Percentiles rank a stretch among this genome's conserved stretches.
Evolutionary conservation across 2,329 filamentous ascomycete species (phyloP).

Genomic region (Arthrobotrys pseudoclavata): DNA sequence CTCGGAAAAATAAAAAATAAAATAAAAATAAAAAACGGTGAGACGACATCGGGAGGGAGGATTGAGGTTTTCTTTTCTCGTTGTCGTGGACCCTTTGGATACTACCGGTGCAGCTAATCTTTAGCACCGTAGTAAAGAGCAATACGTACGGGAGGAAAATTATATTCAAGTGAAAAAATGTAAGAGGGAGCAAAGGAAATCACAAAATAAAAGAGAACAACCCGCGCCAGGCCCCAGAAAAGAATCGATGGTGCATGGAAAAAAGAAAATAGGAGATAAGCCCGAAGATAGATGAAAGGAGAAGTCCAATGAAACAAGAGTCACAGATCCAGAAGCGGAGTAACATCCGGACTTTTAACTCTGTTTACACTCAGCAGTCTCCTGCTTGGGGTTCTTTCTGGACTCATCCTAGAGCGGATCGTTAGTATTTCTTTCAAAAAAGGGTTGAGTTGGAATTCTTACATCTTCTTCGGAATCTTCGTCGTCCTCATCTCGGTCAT

Average conservation of each 20-base stretch:
- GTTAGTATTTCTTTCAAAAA: slow-evolving; percentile 30
- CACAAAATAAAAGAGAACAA: slow-evolving; percentile 60
- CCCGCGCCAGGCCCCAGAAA: slow-evolving; percentile 64
- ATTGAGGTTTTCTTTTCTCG: slow-evolving; percentile 33
- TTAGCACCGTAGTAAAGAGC: slow-evolving; percentile 32
- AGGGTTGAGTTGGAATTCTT: slow-evolving; percentile 66
- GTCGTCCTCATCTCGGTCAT: slow-evolving; percentile 81
- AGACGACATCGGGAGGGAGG: slow-evolving; percentile 22
- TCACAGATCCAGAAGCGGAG: slow-evolving; percentile 61
- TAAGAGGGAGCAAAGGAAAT: slow-evolving; percentile 56
- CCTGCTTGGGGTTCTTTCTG: slow-evolving; percentile 84
- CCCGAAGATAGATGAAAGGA: slow-evolving; percentile 55
- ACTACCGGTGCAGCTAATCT: slow-evolving; percentile 40
- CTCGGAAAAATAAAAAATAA: background rate
- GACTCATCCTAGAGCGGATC: slow-evolving; percentile 78
- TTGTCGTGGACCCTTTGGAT: slow-evolving; percentile 49
- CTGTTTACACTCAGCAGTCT: slow-evolving; percentile 97
- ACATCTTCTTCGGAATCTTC: slow-evolving; percentile 81
- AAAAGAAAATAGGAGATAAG: slow-evolving; percentile 38
- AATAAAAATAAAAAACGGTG: background rate
- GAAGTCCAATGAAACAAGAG: slow-evolving; percentile 64
- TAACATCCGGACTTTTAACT: slow-evolving; percentile 72
- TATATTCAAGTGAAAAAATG: slow-evolving; percentile 55
- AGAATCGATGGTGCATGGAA: slow-evolving; percentile 60
- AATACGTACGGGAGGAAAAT: slow-evolving; percentile 39